Evolutionary conservation across 2,329 filamentous ascomycete species (phyloP).

Genomic region (Epichloe aotearoae): DNA sequence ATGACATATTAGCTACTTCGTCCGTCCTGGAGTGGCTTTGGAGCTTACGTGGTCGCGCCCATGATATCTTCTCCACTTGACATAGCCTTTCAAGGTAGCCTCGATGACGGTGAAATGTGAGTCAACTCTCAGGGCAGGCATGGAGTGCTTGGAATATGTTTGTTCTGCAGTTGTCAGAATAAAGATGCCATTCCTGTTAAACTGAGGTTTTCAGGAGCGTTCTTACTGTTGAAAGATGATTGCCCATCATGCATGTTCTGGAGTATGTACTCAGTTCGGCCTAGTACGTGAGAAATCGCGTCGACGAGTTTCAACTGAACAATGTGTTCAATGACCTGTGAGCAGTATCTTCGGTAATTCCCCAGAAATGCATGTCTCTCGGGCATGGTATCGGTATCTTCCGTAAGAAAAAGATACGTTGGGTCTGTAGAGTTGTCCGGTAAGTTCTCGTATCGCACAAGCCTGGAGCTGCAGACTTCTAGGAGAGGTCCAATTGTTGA

Average conservation of each 20-base stretch:
- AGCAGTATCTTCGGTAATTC: conserved; percentile 87
- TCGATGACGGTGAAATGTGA: conserved; percentile 84
- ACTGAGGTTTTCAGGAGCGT: neutral
- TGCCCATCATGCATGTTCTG: conserved; percentile 62
- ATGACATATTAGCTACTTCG: neutral
- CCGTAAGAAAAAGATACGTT: conserved; percentile 68
- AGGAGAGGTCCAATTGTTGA: conserved; percentile 60
- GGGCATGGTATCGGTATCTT: conserved; percentile 89
- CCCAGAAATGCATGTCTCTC: conserved; percentile 91
- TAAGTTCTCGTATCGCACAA: conserved; percentile 78
- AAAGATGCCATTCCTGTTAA: neutral
- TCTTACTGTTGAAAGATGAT: conserved; percentile 51
- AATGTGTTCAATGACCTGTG: conserved; percentile 74
- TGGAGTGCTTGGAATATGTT: conserved; percentile 55
- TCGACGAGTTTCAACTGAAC: conserved; percentile 72
- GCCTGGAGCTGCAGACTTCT: conserved; percentile 67
- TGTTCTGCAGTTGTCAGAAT: conserved; percentile 24
- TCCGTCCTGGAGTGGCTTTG: neutral
- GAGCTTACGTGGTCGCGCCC: conserved; percentile 18
- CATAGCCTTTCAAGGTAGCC: conserved; percentile 75
- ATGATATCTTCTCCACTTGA: conserved; percentile 51
- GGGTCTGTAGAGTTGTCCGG: conserved; percentile 71
- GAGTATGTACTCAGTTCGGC: conserved; percentile 60
- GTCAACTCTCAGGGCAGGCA: conserved; percentile 67
- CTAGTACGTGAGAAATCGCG: conserved; percentile 77